These are phyloP conservation scores for Aegilops umbellulata DNA, from an alignment of 176 grass and related monocot species.

Conservation along the genomic window DNA sequence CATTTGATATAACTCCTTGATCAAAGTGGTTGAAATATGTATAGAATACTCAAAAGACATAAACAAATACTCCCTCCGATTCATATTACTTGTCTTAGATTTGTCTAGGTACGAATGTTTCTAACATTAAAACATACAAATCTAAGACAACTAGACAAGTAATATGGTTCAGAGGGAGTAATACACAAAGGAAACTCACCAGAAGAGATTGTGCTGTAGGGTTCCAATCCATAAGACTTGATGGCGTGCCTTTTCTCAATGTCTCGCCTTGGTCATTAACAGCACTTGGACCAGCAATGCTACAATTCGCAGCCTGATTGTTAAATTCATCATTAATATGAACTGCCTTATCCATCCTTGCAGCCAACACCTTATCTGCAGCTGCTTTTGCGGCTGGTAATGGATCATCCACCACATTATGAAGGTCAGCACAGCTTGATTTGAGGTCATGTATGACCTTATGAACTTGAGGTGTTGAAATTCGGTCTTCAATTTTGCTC, in stretches of 20 bases:
- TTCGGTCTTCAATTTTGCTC: not conserved
- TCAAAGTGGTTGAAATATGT: not conserved
- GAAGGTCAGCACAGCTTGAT: slow-evolving; percentile 56
- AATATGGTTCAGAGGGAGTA: no score
- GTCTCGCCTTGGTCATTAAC: not conserved
- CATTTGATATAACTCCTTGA: not conserved
- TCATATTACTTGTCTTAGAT: no score
- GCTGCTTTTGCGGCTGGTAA: slow-evolving; percentile 47
- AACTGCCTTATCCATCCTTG: slow-evolving; percentile 23
- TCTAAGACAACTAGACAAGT: no score
- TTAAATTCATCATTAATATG: slow-evolving; percentile 12
- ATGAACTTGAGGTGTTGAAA: slow-evolving; percentile 41
- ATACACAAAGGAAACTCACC: slow-evolving; percentile 17
- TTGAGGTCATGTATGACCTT: slow-evolving; percentile 41
- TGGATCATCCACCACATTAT: slow-evolving; percentile 41
- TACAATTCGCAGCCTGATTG: not conserved
- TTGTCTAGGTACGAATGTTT: no score
- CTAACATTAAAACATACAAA: no score
- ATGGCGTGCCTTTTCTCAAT: not conserved
- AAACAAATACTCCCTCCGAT: not conserved
- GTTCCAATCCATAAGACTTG: slow-evolving; percentile 62
- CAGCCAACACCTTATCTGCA: slow-evolving; percentile 43
- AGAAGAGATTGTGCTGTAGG: slow-evolving; percentile 41
- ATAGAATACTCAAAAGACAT: not conserved
- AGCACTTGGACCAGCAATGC: slow-evolving; percentile 3